Evolutionary conservation across 176 grass and related monocot species (phyloP).

Genomic region (Hordeum marinum): DNA sequence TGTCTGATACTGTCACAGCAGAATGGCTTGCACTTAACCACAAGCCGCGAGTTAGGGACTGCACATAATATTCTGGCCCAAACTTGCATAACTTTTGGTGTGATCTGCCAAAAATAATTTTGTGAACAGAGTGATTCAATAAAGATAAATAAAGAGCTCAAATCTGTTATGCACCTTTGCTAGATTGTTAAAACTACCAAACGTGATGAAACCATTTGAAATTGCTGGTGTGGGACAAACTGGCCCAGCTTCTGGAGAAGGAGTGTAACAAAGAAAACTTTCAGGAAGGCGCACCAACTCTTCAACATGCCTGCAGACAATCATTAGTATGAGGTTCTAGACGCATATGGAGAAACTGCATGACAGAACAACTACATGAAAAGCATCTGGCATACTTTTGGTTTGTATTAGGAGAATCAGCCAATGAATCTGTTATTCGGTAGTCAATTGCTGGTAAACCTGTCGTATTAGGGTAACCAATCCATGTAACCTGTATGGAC

Average conservation of each 20-base stretch:
- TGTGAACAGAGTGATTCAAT: conserved; percentile 9
- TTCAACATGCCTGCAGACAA: conserved; percentile 74
- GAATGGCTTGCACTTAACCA: conserved; percentile 97
- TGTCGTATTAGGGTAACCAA: conserved; percentile 99
- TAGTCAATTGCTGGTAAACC: conserved; percentile 98
- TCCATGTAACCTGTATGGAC: conserved; percentile 78
- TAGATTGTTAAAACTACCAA: conserved; percentile 99
- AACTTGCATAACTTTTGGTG: conserved; percentile 87
- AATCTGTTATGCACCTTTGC: conserved; percentile 65
- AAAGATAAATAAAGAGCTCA: conserved; percentile 1
- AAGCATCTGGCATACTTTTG: conserved; percentile 62
- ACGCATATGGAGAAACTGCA: conserved; percentile 1
- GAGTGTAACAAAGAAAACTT: conserved; percentile 95
- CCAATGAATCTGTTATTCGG: conserved; percentile 80
- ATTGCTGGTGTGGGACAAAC: conserved; percentile 77
- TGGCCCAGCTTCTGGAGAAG: conserved; percentile 97
- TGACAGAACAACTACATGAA: neutral
- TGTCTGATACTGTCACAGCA: conserved; percentile 89
- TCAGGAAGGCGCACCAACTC: conserved; percentile 87
- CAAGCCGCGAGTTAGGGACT: conserved; percentile 86
- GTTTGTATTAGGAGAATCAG: conserved; percentile 65
- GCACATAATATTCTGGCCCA: conserved; percentile 91
- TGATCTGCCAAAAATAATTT: conserved; percentile 59
- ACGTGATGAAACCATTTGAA: conserved; percentile 91
- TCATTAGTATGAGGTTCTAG: conserved; percentile 21